phyloP scores from a whole-genome alignment of 225 moss, liverwort and hornwort genomes.

The Asterella californica region DNA sequence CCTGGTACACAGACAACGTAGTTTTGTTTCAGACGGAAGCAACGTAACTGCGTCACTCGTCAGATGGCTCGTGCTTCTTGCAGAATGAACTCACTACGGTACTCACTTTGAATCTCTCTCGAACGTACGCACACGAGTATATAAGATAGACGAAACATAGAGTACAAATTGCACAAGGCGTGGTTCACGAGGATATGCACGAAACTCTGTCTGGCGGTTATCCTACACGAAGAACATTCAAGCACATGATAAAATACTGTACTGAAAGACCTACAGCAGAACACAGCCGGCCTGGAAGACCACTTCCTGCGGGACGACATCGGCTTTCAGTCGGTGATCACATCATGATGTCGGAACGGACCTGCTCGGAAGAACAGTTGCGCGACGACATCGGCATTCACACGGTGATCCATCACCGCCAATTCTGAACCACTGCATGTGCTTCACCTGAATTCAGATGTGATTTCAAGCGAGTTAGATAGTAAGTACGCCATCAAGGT shows the following conservation, averaged over 20 bases:
- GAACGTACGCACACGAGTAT: too few relatives aligned
- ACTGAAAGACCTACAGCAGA: too few relatives aligned
- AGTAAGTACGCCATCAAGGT: neutral
- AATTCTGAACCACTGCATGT: slow-evolving; percentile 76
- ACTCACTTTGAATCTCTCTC: too few relatives aligned
- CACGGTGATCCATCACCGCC: slow-evolving; percentile 53
- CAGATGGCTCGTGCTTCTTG: too few relatives aligned
- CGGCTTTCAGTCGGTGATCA: neutral
- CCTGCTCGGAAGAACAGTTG: slow-evolving; percentile 82
- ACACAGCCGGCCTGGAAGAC: neutral
- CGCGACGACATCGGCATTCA: slow-evolving; percentile 86
- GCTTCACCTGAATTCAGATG: slow-evolving; percentile 62
- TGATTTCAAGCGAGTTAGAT: neutral
- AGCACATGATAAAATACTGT: neutral
- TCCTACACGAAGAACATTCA: neutral
- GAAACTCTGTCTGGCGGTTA: too few relatives aligned
- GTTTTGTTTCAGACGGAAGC: neutral
- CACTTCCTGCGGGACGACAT: neutral
- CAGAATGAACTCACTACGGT: too few relatives aligned
- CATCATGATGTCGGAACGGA: slow-evolving; percentile 14
- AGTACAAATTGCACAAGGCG: too few relatives aligned
- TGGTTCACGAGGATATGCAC: too few relatives aligned
- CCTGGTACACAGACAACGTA: slow-evolving; percentile 29
- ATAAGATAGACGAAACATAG: too few relatives aligned
- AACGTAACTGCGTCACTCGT: too few relatives aligned